Evolutionary conservation across 305 asterid genomes (phyloP).

Genomic region (Withania somnifera): DNA sequence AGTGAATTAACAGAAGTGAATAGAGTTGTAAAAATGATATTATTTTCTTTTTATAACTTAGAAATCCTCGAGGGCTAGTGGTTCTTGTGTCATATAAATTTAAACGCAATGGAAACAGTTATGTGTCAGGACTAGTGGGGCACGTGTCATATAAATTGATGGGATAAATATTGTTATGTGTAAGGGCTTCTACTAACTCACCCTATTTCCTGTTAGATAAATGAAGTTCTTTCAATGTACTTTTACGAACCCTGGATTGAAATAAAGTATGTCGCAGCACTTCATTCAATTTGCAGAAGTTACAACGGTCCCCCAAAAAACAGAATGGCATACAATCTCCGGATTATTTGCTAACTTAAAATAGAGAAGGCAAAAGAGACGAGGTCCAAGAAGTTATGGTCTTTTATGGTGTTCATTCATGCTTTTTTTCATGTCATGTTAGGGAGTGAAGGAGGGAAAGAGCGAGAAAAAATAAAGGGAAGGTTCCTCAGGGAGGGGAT

Average conservation of each 20-base stretch:
- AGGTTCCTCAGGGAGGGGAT: background rate
- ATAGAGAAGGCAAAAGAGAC: background rate
- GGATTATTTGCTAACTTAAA: background rate
- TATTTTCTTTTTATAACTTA: no score
- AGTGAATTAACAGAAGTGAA: no score
- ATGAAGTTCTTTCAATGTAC: background rate
- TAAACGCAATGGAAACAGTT: no score
- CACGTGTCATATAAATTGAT: no score
- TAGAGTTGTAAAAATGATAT: no score
- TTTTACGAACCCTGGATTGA: background rate
- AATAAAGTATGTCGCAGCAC: background rate
- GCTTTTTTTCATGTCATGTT: background rate
- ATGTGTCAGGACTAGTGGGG: no score
- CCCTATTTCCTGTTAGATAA: background rate
- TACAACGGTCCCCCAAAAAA: background rate
- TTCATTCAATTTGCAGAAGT: background rate
- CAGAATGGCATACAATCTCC: background rate
- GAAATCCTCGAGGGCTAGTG: no score
- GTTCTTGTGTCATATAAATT: no score
- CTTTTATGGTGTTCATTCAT: background rate
- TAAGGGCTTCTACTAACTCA: background rate
- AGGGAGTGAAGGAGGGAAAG: background rate
- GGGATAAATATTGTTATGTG: background rate
- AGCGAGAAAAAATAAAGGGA: background rate
- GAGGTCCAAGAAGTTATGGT: background rate